Base-by-base conservation (phyloP, 345 rosid genomes). In the Hibiscus mutabilis region DNA sequence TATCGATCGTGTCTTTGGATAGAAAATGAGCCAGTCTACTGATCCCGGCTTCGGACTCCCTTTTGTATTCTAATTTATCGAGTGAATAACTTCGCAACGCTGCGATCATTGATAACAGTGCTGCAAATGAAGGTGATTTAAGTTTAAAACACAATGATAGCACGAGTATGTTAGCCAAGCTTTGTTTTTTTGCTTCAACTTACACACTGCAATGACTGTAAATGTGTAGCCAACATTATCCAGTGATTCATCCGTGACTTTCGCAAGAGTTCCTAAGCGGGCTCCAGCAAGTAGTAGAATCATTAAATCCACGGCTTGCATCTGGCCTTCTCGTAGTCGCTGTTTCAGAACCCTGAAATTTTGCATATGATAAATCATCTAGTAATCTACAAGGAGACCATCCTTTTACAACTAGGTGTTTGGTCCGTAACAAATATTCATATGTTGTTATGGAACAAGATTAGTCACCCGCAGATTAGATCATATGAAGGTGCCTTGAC, bases 211-310 rank as follows among this genome's bases (percentile, higher is more conserved):
- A 74, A 92, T 90, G 75, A 90, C 90, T 1, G 96, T 84, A 71
- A 83, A 92, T 37, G 96, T 90, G 74, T 90, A 92, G 66, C 98
- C 96, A 22, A 68, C 85, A 68, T 87, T 77, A 25, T 84, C 89
- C 31, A 92, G 84, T n/a, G 91, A 86, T 79, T 84, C 95, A 69
- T 92, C 98, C 24, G 80, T 81, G 73, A 90, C 95, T 75, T 87
- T 87, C 0, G 96, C 89, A 70, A 92, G 96, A 66, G 88, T 86
- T 72, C 95, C 98, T 78, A 92, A 85, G 86, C 89, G 86, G 55
- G 94, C 96, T 78, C 98, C 98, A 46, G 92, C 98, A 44, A 90
- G 81, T 78, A 88, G 81, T n/a, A 92, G 74, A 46, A 92, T 90
- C 47, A 88, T 49, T 33, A 82, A 83, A 83, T 92, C 98, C 62